Base-by-base conservation (phyloP, 2,329 filamentous ascomycete genomes). In the Pseudohalonectria lignicola region DNA sequence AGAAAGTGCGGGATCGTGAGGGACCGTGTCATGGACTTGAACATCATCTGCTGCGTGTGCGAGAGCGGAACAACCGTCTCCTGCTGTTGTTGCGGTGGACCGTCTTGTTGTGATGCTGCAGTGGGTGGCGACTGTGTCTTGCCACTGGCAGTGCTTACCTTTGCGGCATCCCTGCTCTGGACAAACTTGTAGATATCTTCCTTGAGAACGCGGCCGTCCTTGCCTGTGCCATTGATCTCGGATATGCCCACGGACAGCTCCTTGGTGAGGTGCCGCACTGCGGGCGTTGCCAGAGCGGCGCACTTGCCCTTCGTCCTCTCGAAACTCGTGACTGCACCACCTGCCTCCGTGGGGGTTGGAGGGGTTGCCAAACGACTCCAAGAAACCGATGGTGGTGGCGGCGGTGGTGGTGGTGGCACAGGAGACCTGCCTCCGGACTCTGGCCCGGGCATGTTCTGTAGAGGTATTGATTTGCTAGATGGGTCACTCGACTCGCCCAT, bases 1-100 rank as follows among this genome's bases (percentile, higher is more conserved):
- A 96, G 76, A 62, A 98, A 95, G 61, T 96, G 92, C 0, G 92
- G 92, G 50, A 95, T 96, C 36, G 63, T 76, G 45, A 98, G 72
- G 3, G 90, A 95, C 41, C 79, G 79, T 12, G 90, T 95, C 92
- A 98, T 98, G 43, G 79, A 74, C 65, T 93, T 95, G 77, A 94
- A 96, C 92, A 98, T 98, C 54, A 86, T 82, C 28, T 75, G 71
- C 62, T 96, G 90, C 12, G 85, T 82, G 28, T 79, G 80, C 11
- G 85, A 85, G 43, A 98, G 67, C 41, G 74, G 66, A 23, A 81
- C 69, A 2, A 68, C 60, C 8, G 78, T 82, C 59, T 96, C 92
- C 26, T 34, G 21, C n/a, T 8, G 40, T 37, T 16, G 45, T 43
- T n/a, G 44, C 39, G 1, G 35, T 42, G 34, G 43, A 37, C 4